These are phyloP conservation scores for Backusella psychrophila DNA, from an alignment of 192 early-diverging fungal genomes.

Conservation along the genomic window DNA sequence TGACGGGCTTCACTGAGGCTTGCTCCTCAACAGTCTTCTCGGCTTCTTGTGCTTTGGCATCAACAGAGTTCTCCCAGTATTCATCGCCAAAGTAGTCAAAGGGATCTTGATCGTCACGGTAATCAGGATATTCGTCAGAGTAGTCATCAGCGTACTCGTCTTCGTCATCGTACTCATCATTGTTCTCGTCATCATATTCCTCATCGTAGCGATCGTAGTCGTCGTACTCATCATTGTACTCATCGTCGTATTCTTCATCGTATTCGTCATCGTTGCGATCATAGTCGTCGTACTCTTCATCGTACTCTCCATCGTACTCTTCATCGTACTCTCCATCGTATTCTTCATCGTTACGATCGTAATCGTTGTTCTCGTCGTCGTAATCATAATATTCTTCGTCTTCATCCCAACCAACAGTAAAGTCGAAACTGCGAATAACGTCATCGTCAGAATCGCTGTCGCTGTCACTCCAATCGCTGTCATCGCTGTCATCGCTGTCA, in stretches of 20 bases:
- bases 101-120: background rate
- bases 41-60: background rate
- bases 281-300: background rate
- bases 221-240: background rate
- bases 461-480: background rate
- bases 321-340: background rate
- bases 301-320: background rate
- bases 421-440: conserved; percentile 1
- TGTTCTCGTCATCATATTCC: background rate
- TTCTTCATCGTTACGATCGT: background rate
- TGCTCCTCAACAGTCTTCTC: background rate
- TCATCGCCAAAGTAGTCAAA: conserved; percentile 1
- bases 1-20: background rate
- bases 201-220: background rate
- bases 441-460: background rate
- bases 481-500: background rate
- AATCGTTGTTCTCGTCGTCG: background rate
- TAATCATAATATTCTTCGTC: background rate
- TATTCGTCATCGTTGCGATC: background rate
- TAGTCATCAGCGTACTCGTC: background rate
- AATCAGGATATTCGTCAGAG: background rate
- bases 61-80: background rate
- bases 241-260: background rate
- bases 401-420: background rate
- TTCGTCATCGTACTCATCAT: background rate